Base-by-base conservation (phyloP, 169 alveolate species). In the Eimeria necatrix region DNA sequence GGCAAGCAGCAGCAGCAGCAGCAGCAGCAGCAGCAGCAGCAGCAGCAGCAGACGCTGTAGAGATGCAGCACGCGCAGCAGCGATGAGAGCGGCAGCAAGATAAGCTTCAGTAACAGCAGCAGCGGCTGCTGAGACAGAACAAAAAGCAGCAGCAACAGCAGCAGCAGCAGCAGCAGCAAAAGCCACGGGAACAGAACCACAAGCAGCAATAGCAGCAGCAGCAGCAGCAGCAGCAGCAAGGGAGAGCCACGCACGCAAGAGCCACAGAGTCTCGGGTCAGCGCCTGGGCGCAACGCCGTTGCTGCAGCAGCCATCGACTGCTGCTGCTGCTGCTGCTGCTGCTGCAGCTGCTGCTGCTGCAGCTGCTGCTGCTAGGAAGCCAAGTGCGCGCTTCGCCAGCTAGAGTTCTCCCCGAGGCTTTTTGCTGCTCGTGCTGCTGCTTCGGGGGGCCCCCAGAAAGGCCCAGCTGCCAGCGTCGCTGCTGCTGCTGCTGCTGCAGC, bases 271-370 rank as follows among this genome's bases (percentile, higher is more conserved):
- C 53, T 73, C 20, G 53, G 16, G 59, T 20, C 24, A 16, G 32
- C 20, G 78, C 78, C 20, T 10, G 32, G 1, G 78, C 78, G 20
- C 12, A 14, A 14, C 22, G 68, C 68, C 20, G 68, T 14, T 56
- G 68, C 68, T 56, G 22, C 20, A 18, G 22, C 68, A 14, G 68
- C 20, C 74, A 64, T 12, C 74, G 46, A 4, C 83, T n/a, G 52
- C 83, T n/a, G 52, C 46, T 26, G 83, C 83, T 26, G 83, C 51
- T 26, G 83, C 83, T 71, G 83, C 83, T 71, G 83, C 51, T 71
- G 83, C 83, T 71, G 83, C 51, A n/a, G 41, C 41, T 73, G 83
- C 51, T 0, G 83, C 20, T 73, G 24, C n/a, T n/a, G 16, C 24
- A 5, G 83, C 16, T 0, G 24, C n/a, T 5, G 22, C 24, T 20